A percentile compares a stretch with the other conserved stretches of the same genome.
phyloP scores from a whole-genome alignment of 2,329 filamentous ascomycete genomes.

The Fusarium ambrosium region DNA sequence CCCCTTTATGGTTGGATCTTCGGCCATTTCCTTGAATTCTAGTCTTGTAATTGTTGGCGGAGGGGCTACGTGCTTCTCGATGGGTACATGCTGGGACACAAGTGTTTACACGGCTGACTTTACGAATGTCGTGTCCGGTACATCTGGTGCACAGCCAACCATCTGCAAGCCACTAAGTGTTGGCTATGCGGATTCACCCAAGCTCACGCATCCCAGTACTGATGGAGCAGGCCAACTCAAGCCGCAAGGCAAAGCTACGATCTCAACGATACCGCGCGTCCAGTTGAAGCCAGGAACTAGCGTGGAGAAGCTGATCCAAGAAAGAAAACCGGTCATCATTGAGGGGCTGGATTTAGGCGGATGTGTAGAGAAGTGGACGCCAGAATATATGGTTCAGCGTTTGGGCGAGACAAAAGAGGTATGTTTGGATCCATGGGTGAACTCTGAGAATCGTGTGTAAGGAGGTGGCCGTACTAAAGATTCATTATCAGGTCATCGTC shows the following conservation, averaged over 20 bases:
- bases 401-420: conserved; percentile 74
- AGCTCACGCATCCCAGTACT: conserved; percentile 34
- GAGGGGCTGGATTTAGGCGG: conserved; percentile 74
- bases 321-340: conserved; percentile 71
- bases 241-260: conserved; percentile 23
- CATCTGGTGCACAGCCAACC: background rate
- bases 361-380: conserved; percentile 77
- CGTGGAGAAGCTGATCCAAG: conserved; percentile 71
- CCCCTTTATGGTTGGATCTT: conserved; percentile 80
- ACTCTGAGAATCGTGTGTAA: background rate
- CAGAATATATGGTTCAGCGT: conserved; percentile 73
- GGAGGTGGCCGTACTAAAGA: conserved; percentile 12
- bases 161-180: conserved; percentile 13
- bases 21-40: conserved; percentile 62
- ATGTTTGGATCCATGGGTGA: conserved; percentile 13
- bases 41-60: conserved; percentile 78
- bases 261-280: conserved; percentile 63
- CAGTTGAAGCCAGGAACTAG: conserved; percentile 65
- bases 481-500: conserved; percentile 71
- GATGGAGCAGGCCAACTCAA: conserved; percentile 2
- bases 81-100: conserved; percentile 87
- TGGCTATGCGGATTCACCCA: conserved; percentile 48
- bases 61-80: conserved; percentile 90
- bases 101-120: conserved; percentile 63
- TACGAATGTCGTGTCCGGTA: conserved; percentile 6